Base-by-base conservation (phyloP, 345 rosid genomes). In the Citrus australasica region DNA sequence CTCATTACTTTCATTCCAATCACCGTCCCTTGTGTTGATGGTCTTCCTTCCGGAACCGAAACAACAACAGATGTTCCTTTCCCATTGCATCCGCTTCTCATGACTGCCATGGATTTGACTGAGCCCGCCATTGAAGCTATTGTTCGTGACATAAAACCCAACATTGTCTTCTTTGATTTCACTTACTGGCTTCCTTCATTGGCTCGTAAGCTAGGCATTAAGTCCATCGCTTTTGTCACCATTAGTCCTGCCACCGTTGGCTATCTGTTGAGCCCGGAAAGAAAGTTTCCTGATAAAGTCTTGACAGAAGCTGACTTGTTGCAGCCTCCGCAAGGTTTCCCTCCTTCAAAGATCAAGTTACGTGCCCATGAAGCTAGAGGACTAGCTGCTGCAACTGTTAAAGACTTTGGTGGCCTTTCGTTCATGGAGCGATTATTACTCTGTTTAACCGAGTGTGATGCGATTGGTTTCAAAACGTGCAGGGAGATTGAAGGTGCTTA, bases 81-180 rank as follows among this genome's bases (percentile, higher is more conserved):
- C 46, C n/a, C 69, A 5, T 68, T 79, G 13, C 71, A 60, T 6
- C 35, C 69, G 32, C 86, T 79, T 6, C 17, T 84, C 3, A 58
- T 82, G 71, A 56, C 76, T 13, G 86, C 87, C 48, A 80, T 83
- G 87, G 86, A 87, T 51, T 67, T 69, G 5, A 85, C 86, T 3
- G 3, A 71, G 28, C 82, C 82, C 24, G n/a, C 16, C 32, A 75
- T 87, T 40, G 79, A 73, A 37, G 42, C 80, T 66, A 62, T 62
- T 30, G 83, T 83, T 7, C 37, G n/a, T 17, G 13, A 76, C 21
- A 77, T 87, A 9, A 76, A 84, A 24, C 90, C 88, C 28, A 17
- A 80, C 5, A 56, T 77, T 1, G 48, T 84, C 10, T 82, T 83
- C 77, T 85, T 51, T 32, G 87, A 87, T 82, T 84, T 79, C 37